Evolutionary conservation across 2,329 filamentous ascomycete genomes (phyloP), one percentile per base, ranked within the genome.

Genomic region (Sarocladium oryzae): DNA sequence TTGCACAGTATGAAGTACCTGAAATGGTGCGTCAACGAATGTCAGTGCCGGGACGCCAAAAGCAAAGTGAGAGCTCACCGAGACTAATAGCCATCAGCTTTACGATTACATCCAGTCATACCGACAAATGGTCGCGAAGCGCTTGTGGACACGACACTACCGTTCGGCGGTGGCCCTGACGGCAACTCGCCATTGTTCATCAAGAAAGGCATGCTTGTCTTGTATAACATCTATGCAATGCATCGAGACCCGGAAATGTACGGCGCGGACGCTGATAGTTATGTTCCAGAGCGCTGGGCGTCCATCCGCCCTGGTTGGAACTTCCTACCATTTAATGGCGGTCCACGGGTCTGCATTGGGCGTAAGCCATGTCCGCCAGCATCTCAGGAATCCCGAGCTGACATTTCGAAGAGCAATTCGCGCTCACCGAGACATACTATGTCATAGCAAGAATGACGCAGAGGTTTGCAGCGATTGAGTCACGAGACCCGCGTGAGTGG

Each of bases 11-110:
- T 81, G 61, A 74, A 72, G 53, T 82, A 82, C 54, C 61, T 84
- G 50, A 74, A 73, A 56, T 78, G 70, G 66, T 77, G 76, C 28
- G 56, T 82, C 53, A 78, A 82, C 54, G 80, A 83, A 63, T 74
- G 78, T 80, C 66, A 66, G 36, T 40, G 13, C 13, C 16, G 67
- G 60, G 15, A n/a, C n/a, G n/a, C 24, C 23, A 21, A 4, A 24
- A 23, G 26, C n/a, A 51, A 37, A 11, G 18, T n/a, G 24, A 35
- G 15, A n/a, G 20, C 6, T 28, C 13, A 26, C n/a, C 43, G 16
- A 26, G 35, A 28, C 53, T 54, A 18, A 51, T 33, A 41, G 11
- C 50, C 30, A 15, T 28, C 56, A 67, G 70, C 74, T 15, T 67
- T 80, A 3, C 72, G 77, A n/a, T 61, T 77, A 3, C 69, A 79